These are phyloP conservation scores for Cercophora sp. DNA, from an alignment of 495 filamentous ascomycete species.

Conservation along the genomic window DNA sequence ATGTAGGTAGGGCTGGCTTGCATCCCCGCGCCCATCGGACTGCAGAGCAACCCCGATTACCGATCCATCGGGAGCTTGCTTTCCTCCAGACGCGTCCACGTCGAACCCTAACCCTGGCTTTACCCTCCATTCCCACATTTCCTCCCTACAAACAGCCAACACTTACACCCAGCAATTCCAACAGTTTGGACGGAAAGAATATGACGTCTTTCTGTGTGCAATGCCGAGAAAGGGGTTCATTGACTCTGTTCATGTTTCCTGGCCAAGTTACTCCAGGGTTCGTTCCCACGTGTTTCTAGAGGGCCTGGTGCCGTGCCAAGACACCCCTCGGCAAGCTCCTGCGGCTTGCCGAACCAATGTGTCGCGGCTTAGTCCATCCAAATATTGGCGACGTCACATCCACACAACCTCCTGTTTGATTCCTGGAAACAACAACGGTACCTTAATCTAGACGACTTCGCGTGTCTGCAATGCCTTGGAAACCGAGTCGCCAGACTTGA, in stretches of 20 bases:
- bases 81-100: not conserved
- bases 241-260: not conserved
- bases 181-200: too few species aligned
- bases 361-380: not conserved
- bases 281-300: not conserved
- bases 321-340: not conserved
- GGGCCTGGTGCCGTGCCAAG: not conserved
- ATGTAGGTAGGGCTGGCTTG: constrained; percentile 3
- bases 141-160: too few species aligned
- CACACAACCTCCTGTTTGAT: not conserved
- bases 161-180: too few species aligned
- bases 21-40: not conserved
- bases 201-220: too few species aligned
- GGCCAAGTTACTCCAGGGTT: not conserved
- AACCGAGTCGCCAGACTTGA: not conserved
- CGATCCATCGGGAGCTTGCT: constrained; percentile 1
- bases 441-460: constrained; percentile 3
- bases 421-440: constrained; percentile 6
- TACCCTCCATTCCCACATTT: too few species aligned
- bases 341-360: not conserved
- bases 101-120: constrained; percentile 1
- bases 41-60: constrained; percentile 6
- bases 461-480: constrained; percentile 9
- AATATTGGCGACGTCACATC: constrained; percentile 11
- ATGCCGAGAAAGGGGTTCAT: too few species aligned